phyloP scores from a whole-genome alignment of 225 moss, liverwort and hornwort genomes.

The Marchantia polymorpha region DNA sequence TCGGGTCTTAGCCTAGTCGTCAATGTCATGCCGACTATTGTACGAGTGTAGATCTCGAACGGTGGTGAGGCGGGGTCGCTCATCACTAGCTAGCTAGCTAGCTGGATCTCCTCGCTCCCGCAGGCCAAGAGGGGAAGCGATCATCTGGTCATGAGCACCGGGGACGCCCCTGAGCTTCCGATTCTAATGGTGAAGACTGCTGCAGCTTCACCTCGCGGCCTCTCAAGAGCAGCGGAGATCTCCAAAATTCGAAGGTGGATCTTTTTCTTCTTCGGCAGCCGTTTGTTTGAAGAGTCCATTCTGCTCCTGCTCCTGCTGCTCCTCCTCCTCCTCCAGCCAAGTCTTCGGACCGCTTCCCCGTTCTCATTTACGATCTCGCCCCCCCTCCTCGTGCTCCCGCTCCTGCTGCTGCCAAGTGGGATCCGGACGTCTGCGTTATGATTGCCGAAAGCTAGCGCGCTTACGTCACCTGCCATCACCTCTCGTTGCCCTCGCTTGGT shows the following conservation, averaged over 20 bases:
- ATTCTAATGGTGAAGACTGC: neutral
- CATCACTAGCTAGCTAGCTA: neutral
- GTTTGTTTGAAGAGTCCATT: slow-evolving; percentile 4
- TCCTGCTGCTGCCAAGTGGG: neutral
- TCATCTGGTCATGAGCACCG: slow-evolving; percentile 13
- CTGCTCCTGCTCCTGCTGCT: neutral
- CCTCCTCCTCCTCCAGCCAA: neutral
- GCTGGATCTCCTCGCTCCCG: neutral
- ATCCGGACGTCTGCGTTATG: neutral
- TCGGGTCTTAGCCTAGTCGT: neutral
- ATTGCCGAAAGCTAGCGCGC: neutral
- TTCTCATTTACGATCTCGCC: neutral
- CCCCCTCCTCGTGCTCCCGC: neutral
- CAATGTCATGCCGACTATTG: neutral
- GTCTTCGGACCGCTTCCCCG: neutral
- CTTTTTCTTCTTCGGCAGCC: slow-evolving; percentile 3
- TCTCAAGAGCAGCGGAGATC: slow-evolving; percentile 6
- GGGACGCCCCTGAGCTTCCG: slow-evolving; percentile 3
- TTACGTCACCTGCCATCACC: neutral
- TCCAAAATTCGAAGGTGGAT: slow-evolving; percentile 14
- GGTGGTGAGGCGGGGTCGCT: neutral
- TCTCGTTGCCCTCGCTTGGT: neutral
- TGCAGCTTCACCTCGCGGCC: slow-evolving; percentile 6
- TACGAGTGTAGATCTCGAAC: neutral
- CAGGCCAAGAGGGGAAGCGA: neutral